Conservation (phyloP, 1,284 basidiomycete species). For the Somion occarium region DNA sequence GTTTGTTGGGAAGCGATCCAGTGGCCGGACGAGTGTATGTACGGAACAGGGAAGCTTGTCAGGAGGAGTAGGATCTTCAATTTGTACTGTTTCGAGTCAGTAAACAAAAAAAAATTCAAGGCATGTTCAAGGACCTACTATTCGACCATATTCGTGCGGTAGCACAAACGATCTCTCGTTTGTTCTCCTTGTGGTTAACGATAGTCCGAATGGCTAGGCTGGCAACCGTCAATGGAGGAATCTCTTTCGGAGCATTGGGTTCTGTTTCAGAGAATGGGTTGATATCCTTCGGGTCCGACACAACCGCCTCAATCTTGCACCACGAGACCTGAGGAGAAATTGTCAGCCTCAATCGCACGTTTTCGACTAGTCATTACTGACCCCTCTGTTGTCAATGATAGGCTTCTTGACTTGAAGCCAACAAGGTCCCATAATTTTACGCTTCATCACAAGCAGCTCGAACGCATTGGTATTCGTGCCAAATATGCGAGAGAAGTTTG, state of each 20-base stretch:
- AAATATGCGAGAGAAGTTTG: slow-evolving; percentile 85
- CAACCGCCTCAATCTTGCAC: slow-evolving; percentile 92
- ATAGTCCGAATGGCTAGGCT: slow-evolving; percentile 89
- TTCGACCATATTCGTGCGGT: slow-evolving; percentile 88
- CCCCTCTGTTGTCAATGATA: slow-evolving; percentile 70
- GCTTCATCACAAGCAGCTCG: slow-evolving; percentile 91
- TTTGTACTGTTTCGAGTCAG: slow-evolving; percentile 49
- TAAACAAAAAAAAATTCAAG: background rate
- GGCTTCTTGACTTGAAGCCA: slow-evolving; percentile 88
- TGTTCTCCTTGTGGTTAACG: slow-evolving; percentile 93
- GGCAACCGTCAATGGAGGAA: slow-evolving; percentile 89
- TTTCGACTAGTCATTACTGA: slow-evolving; percentile 35
- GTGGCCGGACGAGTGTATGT: slow-evolving; percentile 88
- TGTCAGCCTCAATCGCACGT: slow-evolving; percentile 6
- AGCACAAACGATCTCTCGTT: slow-evolving; percentile 87
- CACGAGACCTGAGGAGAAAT: slow-evolving; percentile 69
- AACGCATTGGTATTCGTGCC: slow-evolving; percentile 94
- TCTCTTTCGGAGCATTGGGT: slow-evolving; percentile 69
- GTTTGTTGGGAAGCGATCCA: slow-evolving; percentile 85
- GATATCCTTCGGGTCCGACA: slow-evolving; percentile 85
- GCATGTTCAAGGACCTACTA: slow-evolving; percentile 42
- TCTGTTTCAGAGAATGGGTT: slow-evolving; percentile 80
- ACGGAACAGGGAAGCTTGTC: slow-evolving; percentile 81
- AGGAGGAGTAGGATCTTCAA: slow-evolving; percentile 88
- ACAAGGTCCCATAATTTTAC: slow-evolving; percentile 98